These are phyloP conservation scores for Pythium diclinum DNA, from an alignment of 352 stramenopile genomes.

Conservation along the genomic window DNA sequence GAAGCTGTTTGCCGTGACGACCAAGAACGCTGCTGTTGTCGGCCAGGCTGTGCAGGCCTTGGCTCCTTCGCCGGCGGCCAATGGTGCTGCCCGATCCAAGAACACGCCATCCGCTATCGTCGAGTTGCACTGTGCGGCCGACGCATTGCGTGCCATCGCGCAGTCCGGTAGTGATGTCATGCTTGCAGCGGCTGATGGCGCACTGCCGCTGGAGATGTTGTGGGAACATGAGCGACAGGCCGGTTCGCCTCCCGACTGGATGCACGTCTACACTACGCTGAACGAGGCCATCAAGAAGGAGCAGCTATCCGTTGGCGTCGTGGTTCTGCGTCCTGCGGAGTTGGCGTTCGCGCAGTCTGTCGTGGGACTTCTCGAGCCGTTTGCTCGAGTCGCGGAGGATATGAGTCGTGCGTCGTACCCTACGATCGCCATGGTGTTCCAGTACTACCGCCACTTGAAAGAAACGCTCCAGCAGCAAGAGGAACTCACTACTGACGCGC, in stretches of 20 bases:
- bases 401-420: constrained; percentile 13
- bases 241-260: constrained; percentile 2
- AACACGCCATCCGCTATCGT: background rate
- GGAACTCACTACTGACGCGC: background rate
- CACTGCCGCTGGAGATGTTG: background rate
- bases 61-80: background rate
- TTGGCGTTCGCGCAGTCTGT: background rate
- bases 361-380: constrained; percentile 8
- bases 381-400: constrained; percentile 17
- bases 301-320: background rate
- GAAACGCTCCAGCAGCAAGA: constrained; percentile 3
- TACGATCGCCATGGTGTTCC: constrained; percentile 22
- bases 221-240: background rate
- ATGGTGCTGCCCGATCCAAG: background rate
- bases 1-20: background rate
- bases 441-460: constrained; percentile 21
- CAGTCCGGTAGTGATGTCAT: background rate
- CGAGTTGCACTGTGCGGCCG: constrained; percentile 10
- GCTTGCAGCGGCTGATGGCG: background rate
- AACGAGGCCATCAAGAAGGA: background rate
- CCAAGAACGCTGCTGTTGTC: background rate
- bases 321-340: background rate
- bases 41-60: background rate
- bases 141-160: background rate
- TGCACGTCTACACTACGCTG: background rate